Percentiles rank a stretch among this genome's conserved stretches.
phyloP scores from a whole-genome alignment of 2,329 filamentous ascomycete genomes.

The Lasiodiplodia sp. region DNA sequence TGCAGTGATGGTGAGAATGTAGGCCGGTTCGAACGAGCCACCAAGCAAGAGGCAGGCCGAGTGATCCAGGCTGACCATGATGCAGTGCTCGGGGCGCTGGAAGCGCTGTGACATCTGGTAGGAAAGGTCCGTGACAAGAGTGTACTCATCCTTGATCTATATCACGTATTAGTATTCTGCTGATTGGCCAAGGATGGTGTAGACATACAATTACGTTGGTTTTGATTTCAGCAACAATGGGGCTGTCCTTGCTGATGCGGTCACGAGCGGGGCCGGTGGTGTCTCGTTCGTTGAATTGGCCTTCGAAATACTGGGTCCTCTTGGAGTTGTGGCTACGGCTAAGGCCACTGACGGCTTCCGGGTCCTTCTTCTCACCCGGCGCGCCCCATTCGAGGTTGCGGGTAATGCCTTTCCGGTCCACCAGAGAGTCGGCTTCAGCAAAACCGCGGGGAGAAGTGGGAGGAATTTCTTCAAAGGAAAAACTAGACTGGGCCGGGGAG shows the following conservation, averaged over 20 bases:
- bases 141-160: constrained; percentile 77
- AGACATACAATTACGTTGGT: constrained; percentile 60
- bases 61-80: constrained; percentile 79
- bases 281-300: constrained; percentile 48
- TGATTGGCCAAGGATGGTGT: background rate
- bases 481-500: constrained; percentile 46
- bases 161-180: constrained; percentile 34
- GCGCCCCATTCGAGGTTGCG: constrained; percentile 36
- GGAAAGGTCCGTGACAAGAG: constrained; percentile 76
- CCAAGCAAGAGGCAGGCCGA: constrained; percentile 77
- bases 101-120: constrained; percentile 77
- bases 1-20: constrained; percentile 76
- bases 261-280: constrained; percentile 48
- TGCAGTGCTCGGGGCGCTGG: constrained; percentile 73
- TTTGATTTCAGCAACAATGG: constrained; percentile 56
- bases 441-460: constrained; percentile 39
- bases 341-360: background rate
- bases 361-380: constrained; percentile 34
- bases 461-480: constrained; percentile 45
- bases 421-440: constrained; percentile 32
- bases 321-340: constrained; percentile 36
- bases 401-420: constrained; percentile 32
- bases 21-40: constrained; percentile 79
- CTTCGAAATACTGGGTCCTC: constrained; percentile 48
- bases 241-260: constrained; percentile 53